phyloP scores from a whole-genome alignment of 331 rosid genomes.

The Rosa hybrid region DNA sequence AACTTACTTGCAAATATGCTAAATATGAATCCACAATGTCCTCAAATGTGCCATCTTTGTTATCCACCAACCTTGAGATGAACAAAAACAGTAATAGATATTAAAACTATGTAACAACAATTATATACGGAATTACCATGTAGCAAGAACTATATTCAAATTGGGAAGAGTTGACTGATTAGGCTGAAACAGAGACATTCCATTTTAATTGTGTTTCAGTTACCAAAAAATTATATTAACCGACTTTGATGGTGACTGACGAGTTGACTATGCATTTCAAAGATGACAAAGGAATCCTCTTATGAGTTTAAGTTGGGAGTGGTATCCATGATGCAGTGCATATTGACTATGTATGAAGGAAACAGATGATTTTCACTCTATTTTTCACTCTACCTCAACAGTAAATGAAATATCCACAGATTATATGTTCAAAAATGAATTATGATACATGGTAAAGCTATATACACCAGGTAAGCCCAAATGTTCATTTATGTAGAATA shows the following conservation, averaged over 20 bases:
- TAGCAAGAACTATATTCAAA: not conserved
- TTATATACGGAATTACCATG: not conserved
- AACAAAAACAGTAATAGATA: constrained; percentile 23
- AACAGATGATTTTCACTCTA: not conserved
- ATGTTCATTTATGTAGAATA: not conserved
- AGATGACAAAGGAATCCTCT: not conserved
- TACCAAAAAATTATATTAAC: not conserved
- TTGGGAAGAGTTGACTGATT: not conserved
- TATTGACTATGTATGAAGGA: not conserved
- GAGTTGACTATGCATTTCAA: not conserved
- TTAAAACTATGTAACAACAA: not conserved
- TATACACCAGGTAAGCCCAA: not conserved
- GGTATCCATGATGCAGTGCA: not conserved
- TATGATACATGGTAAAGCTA: not conserved
- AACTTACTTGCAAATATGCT: constrained; percentile 94
- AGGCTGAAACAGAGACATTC: not conserved
- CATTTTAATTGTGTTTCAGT: not conserved
- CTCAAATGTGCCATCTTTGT: constrained; percentile 60
- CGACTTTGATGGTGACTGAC: not conserved
- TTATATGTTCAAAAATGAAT: not conserved
- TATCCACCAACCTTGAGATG: constrained; percentile 51
- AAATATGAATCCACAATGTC: constrained; percentile 90
- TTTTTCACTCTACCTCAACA: not conserved
- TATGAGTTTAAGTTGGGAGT: not conserved
- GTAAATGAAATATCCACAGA: not conserved